A percentile compares a stretch with the other conserved stretches of the same genome.
These are phyloP conservation scores for Symmetrospora coprosmae DNA, from an alignment of 768 basidiomycete genomes.

Conservation along the genomic window DNA sequence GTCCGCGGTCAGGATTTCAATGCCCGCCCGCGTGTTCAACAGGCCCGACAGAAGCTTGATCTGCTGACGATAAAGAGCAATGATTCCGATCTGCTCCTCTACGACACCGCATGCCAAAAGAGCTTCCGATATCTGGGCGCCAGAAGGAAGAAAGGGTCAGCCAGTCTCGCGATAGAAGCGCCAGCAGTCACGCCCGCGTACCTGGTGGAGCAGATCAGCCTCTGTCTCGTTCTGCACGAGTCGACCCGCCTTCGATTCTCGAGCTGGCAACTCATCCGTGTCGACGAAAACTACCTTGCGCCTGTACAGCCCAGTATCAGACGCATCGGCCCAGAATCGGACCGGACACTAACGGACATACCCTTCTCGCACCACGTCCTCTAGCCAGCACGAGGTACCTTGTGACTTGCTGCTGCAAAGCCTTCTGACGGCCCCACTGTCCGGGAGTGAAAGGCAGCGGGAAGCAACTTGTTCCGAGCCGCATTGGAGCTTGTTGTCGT, in stretches of 20 bases:
- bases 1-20: constrained; percentile 38
- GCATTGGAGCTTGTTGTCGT: constrained; percentile 59
- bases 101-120: constrained; percentile 53
- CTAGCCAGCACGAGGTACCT: constrained; percentile 14
- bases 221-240: constrained; percentile 80
- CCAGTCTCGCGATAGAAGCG: neutral
- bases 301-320: constrained; percentile 39
- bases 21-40: constrained; percentile 45
- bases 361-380: constrained; percentile 21
- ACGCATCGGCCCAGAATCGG: neutral
- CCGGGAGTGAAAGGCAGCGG: too few relatives aligned
- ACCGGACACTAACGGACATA: neutral
- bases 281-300: constrained; percentile 85
- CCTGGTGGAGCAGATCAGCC: constrained; percentile 43
- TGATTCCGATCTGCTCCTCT: constrained; percentile 63
- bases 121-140: constrained; percentile 49
- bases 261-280: constrained; percentile 66
- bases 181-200: constrained; percentile 20
- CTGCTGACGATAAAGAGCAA: constrained; percentile 88
- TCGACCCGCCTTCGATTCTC: constrained; percentile 68
- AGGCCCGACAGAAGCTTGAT: constrained; percentile 69
- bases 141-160: neutral
- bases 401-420: too few relatives aligned
- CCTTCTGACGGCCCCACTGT: too few relatives aligned
- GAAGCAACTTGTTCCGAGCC: constrained; percentile 58